phyloP scores from a whole-genome alignment of 192 early-diverging fungal species.

The Linnemannia hyalina region DNA sequence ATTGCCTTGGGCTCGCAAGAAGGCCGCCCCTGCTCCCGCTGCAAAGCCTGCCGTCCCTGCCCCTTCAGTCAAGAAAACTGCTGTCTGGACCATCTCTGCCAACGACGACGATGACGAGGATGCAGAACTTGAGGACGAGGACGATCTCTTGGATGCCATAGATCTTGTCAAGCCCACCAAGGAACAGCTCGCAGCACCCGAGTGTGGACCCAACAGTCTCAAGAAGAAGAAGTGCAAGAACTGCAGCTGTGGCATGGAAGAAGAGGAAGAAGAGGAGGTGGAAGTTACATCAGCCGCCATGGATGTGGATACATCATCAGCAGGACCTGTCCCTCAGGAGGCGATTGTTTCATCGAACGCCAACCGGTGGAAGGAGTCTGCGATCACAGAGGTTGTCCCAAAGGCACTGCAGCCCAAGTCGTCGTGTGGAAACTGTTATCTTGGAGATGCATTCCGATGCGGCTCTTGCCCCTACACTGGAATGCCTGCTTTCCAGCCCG shows the following conservation, averaged over 20 bases:
- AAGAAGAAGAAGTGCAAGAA: constrained; percentile 98
- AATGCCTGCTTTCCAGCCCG: constrained; percentile 96
- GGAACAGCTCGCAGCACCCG: constrained; percentile 63
- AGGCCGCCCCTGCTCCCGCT: constrained; percentile 34
- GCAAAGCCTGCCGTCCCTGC: constrained; percentile 43
- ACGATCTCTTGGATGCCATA: constrained; percentile 85
- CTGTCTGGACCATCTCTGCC: constrained; percentile 82
- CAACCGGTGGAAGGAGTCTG: constrained; percentile 54
- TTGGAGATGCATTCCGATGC: constrained; percentile 99
- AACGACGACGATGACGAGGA: constrained; percentile 81
- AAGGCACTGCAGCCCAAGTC: constrained; percentile 70
- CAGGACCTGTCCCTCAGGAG: constrained; percentile 64
- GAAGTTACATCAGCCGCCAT: background rate
- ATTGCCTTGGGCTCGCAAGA: constrained; percentile 86
- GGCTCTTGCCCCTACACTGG: constrained; percentile 95
- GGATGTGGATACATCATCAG: constrained; percentile 52
- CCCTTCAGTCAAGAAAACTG: constrained; percentile 45
- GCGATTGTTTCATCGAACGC: constrained; percentile 53
- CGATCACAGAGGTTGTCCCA: constrained; percentile 60
- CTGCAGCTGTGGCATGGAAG: constrained; percentile 91
- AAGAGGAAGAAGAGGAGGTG: constrained; percentile 68
- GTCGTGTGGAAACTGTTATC: constrained; percentile 80
- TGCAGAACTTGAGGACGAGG: constrained; percentile 89
- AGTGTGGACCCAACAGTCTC: constrained; percentile 74
- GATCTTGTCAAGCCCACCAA: constrained; percentile 82